Evolutionary conservation across 306 rosid genomes (phyloP).

Genomic region (Argentina anserina): DNA sequence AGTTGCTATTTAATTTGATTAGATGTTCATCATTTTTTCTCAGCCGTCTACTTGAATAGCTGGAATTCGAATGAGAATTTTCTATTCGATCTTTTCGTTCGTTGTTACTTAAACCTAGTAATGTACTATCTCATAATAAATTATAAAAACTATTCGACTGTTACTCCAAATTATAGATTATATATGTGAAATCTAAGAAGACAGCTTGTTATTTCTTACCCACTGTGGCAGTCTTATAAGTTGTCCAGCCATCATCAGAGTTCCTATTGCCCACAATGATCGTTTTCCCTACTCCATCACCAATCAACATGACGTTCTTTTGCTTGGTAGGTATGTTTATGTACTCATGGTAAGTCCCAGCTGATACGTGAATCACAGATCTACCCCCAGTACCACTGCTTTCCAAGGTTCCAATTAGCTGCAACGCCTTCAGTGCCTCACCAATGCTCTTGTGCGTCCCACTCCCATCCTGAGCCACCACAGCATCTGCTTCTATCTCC

Average conservation of each 20-base stretch:
- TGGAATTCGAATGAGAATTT: too few species aligned
- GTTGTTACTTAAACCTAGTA: too few species aligned
- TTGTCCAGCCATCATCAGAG: constrained; percentile 25
- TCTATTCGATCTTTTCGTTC: too few species aligned
- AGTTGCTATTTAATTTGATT: too few species aligned
- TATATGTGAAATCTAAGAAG: background rate
- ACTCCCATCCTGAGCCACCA: constrained; percentile 42
- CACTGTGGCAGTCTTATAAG: constrained; percentile 33
- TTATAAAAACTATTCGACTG: too few species aligned
- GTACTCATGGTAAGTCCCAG: constrained; percentile 34
- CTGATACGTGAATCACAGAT: constrained; percentile 27
- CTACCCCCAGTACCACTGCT: constrained; percentile 18
- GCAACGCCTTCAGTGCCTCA: constrained; percentile 18
- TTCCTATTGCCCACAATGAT: constrained; percentile 24
- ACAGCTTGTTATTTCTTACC: constrained; percentile 17
- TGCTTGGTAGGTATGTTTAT: constrained; percentile 27
- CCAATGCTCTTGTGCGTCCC: constrained; percentile 29
- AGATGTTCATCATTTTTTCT: too few species aligned
- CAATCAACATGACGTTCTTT: constrained; percentile 33
- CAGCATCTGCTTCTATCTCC: constrained; percentile 27
- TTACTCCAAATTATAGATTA: too few species aligned
- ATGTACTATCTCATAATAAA: too few species aligned
- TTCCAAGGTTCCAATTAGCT: background rate
- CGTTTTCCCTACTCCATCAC: constrained; percentile 34
- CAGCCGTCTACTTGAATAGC: too few species aligned